Percentiles rank a stretch among this genome's conserved stretches.
phyloP scores from a whole-genome alignment of 2,329 filamentous ascomycete species.

The Sphaceloma murrayae region DNA sequence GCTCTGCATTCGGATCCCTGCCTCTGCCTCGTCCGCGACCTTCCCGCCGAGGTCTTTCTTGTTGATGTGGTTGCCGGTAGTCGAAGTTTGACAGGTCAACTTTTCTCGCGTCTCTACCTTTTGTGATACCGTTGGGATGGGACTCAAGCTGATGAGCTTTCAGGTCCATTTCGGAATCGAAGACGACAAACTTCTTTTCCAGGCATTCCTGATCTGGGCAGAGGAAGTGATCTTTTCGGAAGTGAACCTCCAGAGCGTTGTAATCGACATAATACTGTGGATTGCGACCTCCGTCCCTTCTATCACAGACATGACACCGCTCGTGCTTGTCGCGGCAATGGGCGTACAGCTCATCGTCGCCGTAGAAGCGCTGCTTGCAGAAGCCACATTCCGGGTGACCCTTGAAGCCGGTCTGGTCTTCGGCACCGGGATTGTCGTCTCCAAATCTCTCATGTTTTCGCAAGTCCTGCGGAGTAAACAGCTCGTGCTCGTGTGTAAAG shows the following conservation, averaged over 20 bases:
- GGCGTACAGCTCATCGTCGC: constrained; percentile 85
- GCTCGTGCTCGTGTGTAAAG: constrained; percentile 93
- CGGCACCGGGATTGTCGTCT: constrained; percentile 79
- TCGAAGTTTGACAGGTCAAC: constrained; percentile 87
- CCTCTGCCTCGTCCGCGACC: constrained; percentile 54
- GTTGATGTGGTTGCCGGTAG: constrained; percentile 60
- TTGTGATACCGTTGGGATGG: constrained; percentile 71
- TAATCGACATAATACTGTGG: constrained; percentile 93
- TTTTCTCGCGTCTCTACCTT: constrained; percentile 72
- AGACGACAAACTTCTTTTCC: constrained; percentile 97
- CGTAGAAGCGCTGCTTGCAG: constrained; percentile 85
- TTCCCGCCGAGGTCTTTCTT: constrained; percentile 42
- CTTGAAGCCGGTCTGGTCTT: constrained; percentile 91
- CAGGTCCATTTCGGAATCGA: constrained; percentile 86
- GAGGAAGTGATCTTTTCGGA: constrained; percentile 74
- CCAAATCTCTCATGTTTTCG: constrained; percentile 82
- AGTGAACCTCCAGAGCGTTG: constrained; percentile 75
- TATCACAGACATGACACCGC: constrained; percentile 87
- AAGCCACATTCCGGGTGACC: constrained; percentile 93
- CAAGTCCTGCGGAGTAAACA: constrained; percentile 73
- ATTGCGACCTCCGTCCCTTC: constrained; percentile 50
- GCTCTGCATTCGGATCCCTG: constrained; percentile 77
- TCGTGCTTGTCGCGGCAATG: constrained; percentile 94
- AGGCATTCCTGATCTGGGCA: constrained; percentile 79
- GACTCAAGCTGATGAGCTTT: constrained; percentile 84